Evolutionary conservation across 2,329 filamentous ascomycete genomes (phyloP).

Genomic region (Sclerotinia spermophila): DNA sequence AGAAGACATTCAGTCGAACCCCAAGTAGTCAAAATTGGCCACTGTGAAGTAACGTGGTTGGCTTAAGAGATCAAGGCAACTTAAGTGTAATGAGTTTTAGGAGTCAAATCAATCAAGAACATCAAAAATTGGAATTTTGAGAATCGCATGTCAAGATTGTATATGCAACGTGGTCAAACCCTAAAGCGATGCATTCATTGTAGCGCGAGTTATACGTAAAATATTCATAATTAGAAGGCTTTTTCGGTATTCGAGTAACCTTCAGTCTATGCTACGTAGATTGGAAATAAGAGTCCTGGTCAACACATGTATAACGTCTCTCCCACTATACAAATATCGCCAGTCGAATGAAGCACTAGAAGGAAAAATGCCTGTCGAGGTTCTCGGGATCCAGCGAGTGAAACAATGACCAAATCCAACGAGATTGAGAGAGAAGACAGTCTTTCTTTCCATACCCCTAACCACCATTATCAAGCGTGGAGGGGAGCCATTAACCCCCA

Average conservation of each 20-base stretch:
- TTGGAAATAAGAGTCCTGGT: conserved; percentile 27
- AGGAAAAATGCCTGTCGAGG: conserved; percentile 38
- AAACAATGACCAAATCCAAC: conserved; percentile 25
- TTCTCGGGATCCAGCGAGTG: conserved; percentile 32
- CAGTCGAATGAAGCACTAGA: conserved; percentile 30
- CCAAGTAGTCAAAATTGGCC: neutral
- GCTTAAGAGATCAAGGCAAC: neutral
- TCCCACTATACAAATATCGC: conserved; percentile 39
- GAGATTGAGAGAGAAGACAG: conserved; percentile 65
- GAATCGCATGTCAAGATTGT: neutral
- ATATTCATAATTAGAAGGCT: neutral
- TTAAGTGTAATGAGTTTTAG: neutral
- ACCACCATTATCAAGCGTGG: conserved; percentile 11
- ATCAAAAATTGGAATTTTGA: neutral
- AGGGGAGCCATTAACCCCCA: neutral
- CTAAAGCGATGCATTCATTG: neutral
- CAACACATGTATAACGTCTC: conserved; percentile 47
- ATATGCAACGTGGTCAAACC: neutral
- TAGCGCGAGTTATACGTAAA: neutral
- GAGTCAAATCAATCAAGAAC: conserved; percentile 9
- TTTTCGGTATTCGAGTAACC: neutral
- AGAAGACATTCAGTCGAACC: neutral
- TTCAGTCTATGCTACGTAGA: neutral
- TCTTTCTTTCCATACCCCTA: conserved; percentile 39
- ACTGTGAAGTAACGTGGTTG: neutral